Evolutionary conservation across 2,329 filamentous ascomycete species (phyloP), one percentile per base, ranked within the genome.

Genomic region (Lithohypha guttulata): DNA sequence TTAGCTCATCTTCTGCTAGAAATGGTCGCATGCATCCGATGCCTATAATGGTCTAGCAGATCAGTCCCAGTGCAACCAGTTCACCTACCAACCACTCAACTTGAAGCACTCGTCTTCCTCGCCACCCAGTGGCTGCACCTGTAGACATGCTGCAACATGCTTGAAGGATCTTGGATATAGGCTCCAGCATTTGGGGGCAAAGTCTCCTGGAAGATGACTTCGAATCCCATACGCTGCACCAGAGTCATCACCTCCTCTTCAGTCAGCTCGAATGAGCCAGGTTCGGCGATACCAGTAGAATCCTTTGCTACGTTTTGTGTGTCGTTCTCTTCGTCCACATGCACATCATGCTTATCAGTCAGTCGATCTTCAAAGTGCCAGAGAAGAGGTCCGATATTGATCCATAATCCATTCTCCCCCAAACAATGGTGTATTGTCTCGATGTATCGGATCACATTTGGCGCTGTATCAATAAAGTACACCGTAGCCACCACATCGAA

Each of bases 381-480:
- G 27, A 96, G 66, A 39, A 98, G 62, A 1, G 91, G 91, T 0
- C 91, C 91, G 17, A 93, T 66, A 54, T 98, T 98, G 55, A 94
- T 73, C 67, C 93, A 83, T 3, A 93, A 53, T 0, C 91, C 91
- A 18, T 81, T 82, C 0, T 75, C 68, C 49, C 73, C 77, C 34
- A 98, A 70, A 53, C 87, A 93, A 55, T 82, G 74, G 28, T 65
- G 66, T 39, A 96, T 83, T 2, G 86, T 79, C 55, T 93, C 79
- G 22, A 98, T 75, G 56, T 98, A 98, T 2, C 81, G 75, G 39
- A 96, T 81, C 21, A 95, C 59, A 57, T 98, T 96, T 1, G 89
- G 87, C 2, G 91, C 91, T 1, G 91, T 98, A 58, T 98, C 93
- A 42, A 98, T 80, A 65, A 98, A 98, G 64, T 96, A 98, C 8